These are phyloP conservation scores for Hypomyces rosellus DNA, from an alignment of 2,329 filamentous ascomycete species.

Conservation along the genomic window DNA sequence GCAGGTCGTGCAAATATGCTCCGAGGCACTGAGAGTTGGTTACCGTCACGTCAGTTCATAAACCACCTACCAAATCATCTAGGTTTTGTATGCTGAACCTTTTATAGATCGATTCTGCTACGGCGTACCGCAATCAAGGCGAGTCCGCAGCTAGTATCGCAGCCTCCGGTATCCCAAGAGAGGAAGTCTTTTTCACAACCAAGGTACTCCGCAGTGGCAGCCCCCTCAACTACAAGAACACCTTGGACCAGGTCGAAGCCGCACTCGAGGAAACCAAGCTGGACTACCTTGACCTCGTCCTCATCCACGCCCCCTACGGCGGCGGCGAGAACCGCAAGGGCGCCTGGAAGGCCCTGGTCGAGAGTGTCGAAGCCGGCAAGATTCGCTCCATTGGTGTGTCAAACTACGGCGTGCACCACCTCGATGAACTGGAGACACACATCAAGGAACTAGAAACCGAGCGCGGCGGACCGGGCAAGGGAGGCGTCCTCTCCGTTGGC, in stretches of 20 bases:
- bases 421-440: constrained; percentile 53
- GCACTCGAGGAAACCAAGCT: constrained; percentile 57
- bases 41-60: constrained; percentile 44
- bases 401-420: constrained; percentile 59
- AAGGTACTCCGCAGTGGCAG: constrained; percentile 41
- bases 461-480: constrained; percentile 55
- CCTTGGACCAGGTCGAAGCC: constrained; percentile 56
- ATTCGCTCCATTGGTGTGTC: constrained; percentile 57
- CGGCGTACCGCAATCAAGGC: constrained; percentile 45
- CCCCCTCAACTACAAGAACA: constrained; percentile 51
- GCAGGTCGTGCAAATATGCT: constrained; percentile 29
- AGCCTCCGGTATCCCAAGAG: constrained; percentile 35
- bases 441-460: constrained; percentile 56
- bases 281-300: constrained; percentile 61
- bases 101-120: constrained; percentile 46
- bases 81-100: too few species aligned
- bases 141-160: constrained; percentile 41
- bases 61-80: neutral
- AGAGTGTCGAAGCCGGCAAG: constrained; percentile 55
- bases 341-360: constrained; percentile 58
- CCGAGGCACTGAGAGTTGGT: constrained; percentile 42
- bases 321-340: constrained; percentile 50
- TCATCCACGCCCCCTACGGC: constrained; percentile 57
- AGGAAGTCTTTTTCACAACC: constrained; percentile 49
- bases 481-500: constrained; percentile 71